Conservation (phyloP, 129 eudicot species). For the Chrysanthemum lavandulifolium region DNA sequence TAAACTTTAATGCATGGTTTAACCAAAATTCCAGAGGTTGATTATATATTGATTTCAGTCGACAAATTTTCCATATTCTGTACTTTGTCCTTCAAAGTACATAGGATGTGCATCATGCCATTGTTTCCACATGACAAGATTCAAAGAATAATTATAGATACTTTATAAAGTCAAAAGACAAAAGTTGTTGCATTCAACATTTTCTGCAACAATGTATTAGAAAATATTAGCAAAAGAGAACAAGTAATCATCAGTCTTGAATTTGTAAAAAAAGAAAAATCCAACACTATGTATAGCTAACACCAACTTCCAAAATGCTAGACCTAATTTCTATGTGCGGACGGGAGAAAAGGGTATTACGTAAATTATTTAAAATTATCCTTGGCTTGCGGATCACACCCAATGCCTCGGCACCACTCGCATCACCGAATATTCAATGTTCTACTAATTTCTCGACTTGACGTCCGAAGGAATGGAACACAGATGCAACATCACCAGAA, state of each 20-base stretch:
- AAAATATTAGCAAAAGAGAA: neutral
- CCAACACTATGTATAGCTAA: constrained; percentile 28
- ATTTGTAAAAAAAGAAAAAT: constrained; percentile 5
- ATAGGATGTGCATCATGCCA: too few relatives aligned
- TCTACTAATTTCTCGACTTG: constrained; percentile 71
- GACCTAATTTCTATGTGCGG: constrained; percentile 34
- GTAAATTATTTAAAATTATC: constrained; percentile 52
- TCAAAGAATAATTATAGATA: neutral
- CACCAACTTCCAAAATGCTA: constrained; percentile 20
- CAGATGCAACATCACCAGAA: constrained; percentile 49
- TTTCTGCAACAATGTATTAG: constrained; percentile 1
- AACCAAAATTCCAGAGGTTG: too few relatives aligned
- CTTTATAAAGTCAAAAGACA: neutral
- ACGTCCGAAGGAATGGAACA: constrained; percentile 76
- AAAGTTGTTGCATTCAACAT: neutral
- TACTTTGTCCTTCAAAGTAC: too few relatives aligned
- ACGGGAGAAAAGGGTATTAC: constrained; percentile 21
- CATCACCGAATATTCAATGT: constrained; percentile 52
- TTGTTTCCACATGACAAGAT: too few relatives aligned
- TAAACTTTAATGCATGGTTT: too few relatives aligned
- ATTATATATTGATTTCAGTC: too few relatives aligned
- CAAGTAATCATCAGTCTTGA: constrained; percentile 18
- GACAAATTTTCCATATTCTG: too few relatives aligned
- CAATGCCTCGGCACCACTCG: constrained; percentile 75
- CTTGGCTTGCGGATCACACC: constrained; percentile 73